Percentiles rank a stretch among this genome's conserved stretches.
Conservation (phyloP, 768 basidiomycete species). For the Amanita inopinata region DNA sequence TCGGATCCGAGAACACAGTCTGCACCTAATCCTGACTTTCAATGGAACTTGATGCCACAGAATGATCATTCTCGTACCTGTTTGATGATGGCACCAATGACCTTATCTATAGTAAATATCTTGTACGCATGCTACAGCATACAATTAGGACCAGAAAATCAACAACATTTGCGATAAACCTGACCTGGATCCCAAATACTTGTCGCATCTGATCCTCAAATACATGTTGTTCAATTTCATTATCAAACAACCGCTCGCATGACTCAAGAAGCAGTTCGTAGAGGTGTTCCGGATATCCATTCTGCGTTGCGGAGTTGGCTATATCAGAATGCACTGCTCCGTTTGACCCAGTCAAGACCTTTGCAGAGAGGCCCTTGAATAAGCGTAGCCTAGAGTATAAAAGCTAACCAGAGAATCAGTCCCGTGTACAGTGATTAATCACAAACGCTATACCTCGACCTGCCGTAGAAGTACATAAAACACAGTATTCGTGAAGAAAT, state of each 20-base stretch:
- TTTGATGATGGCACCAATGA: constrained; percentile 82
- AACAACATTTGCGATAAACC: not conserved
- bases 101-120: constrained; percentile 90
- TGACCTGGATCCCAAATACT: constrained; percentile 77
- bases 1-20: constrained; percentile 53
- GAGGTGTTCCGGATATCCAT: constrained; percentile 48
- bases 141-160: not conserved
- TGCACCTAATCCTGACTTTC: constrained; percentile 38
- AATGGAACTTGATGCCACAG: not conserved
- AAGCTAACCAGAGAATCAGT: constrained; percentile 35
- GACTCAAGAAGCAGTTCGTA: constrained; percentile 80
- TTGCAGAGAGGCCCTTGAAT: constrained; percentile 64
- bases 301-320: constrained; percentile 22
- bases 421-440: not conserved
- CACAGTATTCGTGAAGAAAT: constrained; percentile 84
- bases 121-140: constrained; percentile 60
- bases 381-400: constrained; percentile 71
- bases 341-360: constrained; percentile 19
- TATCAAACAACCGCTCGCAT: constrained; percentile 87
- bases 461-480: constrained; percentile 82
- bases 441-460: constrained; percentile 56
- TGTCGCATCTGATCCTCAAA: constrained; percentile 90
- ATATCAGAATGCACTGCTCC: constrained; percentile 18
- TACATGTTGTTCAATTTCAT: constrained; percentile 74
- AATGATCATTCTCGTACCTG: constrained; percentile 40